These are phyloP conservation scores for Diplogelasinospora grovesii DNA, from an alignment of 495 filamentous ascomycete genomes.

Conservation along the genomic window DNA sequence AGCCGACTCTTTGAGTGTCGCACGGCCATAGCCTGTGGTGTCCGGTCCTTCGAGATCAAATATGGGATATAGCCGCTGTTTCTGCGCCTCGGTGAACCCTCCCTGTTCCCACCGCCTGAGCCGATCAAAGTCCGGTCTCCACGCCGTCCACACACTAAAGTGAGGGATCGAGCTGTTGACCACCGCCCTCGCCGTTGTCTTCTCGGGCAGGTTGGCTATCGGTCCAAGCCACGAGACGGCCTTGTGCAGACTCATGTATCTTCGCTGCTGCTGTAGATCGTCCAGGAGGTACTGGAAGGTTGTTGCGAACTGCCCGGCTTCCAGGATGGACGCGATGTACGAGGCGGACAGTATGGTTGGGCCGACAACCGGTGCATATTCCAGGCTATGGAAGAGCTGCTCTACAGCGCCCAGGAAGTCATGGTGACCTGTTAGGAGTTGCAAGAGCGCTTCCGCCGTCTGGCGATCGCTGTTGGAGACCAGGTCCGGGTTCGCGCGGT, in stretches of 20 bases:
- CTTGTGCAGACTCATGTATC: constrained; percentile 14
- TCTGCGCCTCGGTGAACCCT: constrained; percentile 9
- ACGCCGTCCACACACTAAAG: constrained; percentile 7
- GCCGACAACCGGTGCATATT: constrained; percentile 1
- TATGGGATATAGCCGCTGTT: constrained; percentile 3
- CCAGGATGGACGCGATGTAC: constrained; percentile 7
- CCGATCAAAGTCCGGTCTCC: constrained; percentile 10
- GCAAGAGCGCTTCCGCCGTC: constrained; percentile 8
- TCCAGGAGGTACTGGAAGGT: constrained; percentile 5
- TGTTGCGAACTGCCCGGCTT: neutral
- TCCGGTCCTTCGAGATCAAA: constrained; percentile 18
- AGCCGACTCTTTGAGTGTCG: constrained; percentile 4
- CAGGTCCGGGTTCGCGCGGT: constrained; percentile 2
- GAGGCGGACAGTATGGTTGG: constrained; percentile 3
- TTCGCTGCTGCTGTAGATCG: constrained; percentile 2
- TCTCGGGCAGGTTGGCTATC: neutral
- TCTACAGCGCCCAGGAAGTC: constrained; percentile 8
- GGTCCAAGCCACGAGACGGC: constrained; percentile 9
- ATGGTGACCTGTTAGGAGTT: constrained; percentile 2
- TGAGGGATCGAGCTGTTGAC: constrained; percentile 3
- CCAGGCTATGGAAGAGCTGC: constrained; percentile 8
- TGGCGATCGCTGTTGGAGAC: constrained; percentile 3
- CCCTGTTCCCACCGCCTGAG: constrained; percentile 14
- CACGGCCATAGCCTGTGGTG: constrained; percentile 2
- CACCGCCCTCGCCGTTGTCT: constrained; percentile 6